Percentiles rank a stretch among this genome's conserved stretches.
These are phyloP conservation scores for Vitis hybrid DNA, from an alignment of 177 flowering plant genomes.

Conservation along the genomic window DNA sequence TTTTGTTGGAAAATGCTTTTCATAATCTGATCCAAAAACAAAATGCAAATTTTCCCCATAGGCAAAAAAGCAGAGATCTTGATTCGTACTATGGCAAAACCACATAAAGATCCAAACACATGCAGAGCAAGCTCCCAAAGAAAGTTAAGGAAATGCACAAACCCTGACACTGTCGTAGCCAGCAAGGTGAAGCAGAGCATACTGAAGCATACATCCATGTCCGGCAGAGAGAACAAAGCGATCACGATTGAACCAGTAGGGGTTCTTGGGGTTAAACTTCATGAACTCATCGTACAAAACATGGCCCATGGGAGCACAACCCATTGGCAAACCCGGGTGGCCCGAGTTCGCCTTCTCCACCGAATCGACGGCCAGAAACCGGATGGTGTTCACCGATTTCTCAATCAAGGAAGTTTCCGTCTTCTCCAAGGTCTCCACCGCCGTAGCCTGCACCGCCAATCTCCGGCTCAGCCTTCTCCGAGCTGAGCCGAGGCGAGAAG, in stretches of 20 bases:
- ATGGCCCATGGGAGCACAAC: conserved; percentile 93
- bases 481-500: conserved; percentile 6
- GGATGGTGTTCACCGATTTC: conserved; percentile 73
- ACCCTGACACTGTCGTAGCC: conserved; percentile 92
- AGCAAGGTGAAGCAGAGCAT: conserved; percentile 90
- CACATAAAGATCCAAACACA: background rate
- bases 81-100: background rate
- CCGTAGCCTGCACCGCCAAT: conserved; percentile 33
- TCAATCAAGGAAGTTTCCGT: conserved; percentile 56
- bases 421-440: conserved; percentile 51
- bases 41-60: background rate
- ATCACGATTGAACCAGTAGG: conserved; percentile 90
- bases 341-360: conserved; percentile 99
- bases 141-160: background rate
- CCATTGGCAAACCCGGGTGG: conserved; percentile 96
- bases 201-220: conserved; percentile 95
- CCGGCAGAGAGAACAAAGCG: conserved; percentile 92
- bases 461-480: conserved; percentile 7
- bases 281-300: conserved; percentile 84
- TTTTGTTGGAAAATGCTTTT: no score
- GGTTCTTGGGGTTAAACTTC: conserved; percentile 94
- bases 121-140: no score
- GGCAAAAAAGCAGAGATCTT: background rate
- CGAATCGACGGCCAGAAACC: conserved; percentile 85
- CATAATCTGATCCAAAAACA: no score